Evolutionary conservation across 768 basidiomycete species (phyloP), one percentile per base, ranked within the genome.

Genomic region (Xerocomellus chrysenteron): DNA sequence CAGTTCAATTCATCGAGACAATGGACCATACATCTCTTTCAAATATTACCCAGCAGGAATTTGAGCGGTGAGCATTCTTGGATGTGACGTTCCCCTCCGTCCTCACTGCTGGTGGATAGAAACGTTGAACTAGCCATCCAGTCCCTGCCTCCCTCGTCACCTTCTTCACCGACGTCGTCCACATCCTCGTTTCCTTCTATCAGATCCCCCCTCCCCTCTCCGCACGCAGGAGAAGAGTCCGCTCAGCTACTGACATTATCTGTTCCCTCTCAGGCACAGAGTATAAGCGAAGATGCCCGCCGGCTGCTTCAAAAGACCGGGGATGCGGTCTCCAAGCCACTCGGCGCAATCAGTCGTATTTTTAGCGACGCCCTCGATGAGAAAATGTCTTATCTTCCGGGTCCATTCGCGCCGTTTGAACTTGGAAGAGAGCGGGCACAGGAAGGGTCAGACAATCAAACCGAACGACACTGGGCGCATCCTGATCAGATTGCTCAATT

Each of bases 1-100:
- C 97, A 2, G 92, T 98, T 36, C 91, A 92, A 1, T 99, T 98
- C 70, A 94, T 99, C 59, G 97, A 99, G 74, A 92, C 94, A 0
- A 94, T 99, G 92, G 97, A 98, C 69, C 91, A 95, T 56, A 88
- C 93, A 0, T 90, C 91, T 9, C 75, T 99, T 42, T 96, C 94
- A n/a, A 88, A 91, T 63, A 98, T 98, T 58, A 84, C 90, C 1
- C 90, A 94, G 69, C 88, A 90, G 43, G 93, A 98, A 59, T 99
- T 99, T 56, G 97, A 98, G 68, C 78, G 73, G 87, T 88, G 66
- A 55, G 49, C 41, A 76, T 60, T 47, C 61, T 35, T n/a, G 13
- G 17, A 16, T 3, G 5, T 4, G 26, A 13, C 36, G 17, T 33
- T 51, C 58, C 32, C 47, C 21, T 28, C 54, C 24, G 21, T 60